Evolutionary conservation across 331 rosid species (phyloP).

Genomic region (Phaseolus coccineus): DNA sequence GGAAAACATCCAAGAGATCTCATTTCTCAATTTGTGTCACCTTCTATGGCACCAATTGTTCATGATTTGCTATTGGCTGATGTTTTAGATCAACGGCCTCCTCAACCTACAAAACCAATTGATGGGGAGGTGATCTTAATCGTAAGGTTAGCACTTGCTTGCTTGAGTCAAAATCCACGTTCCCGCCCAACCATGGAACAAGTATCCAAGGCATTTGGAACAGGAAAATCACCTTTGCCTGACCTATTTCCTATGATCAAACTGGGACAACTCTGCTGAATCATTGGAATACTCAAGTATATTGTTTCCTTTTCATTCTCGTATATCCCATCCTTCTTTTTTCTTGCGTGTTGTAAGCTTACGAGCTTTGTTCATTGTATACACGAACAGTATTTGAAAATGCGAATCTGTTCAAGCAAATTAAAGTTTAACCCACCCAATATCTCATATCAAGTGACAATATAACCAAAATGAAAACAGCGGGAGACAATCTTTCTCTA

Average conservation of each 20-base stretch:
- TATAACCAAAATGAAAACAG: no score
- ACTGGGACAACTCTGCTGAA: constrained; percentile 44
- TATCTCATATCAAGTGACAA: no score
- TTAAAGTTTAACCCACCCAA: no score
- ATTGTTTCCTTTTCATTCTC: background rate
- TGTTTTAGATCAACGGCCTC: constrained; percentile 48
- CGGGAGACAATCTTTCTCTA: no score
- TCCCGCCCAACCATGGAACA: constrained; percentile 54
- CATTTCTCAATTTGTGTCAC: constrained; percentile 37
- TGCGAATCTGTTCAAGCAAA: background rate
- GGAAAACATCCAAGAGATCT: constrained; percentile 57
- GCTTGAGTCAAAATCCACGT: constrained; percentile 40
- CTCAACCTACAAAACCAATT: constrained; percentile 16
- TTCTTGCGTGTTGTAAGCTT: background rate
- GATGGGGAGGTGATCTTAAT: constrained; percentile 38
- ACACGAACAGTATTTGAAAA: background rate
- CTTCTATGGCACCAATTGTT: background rate
- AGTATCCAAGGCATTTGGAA: constrained; percentile 40
- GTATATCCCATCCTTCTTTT: background rate
- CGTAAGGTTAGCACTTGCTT: constrained; percentile 41
- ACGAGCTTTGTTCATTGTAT: background rate
- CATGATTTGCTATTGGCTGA: constrained; percentile 38
- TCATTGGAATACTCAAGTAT: background rate
- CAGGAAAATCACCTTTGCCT: constrained; percentile 14
- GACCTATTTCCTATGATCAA: background rate